Evolutionary conservation across 306 rosid species (phyloP).

Genomic region (Cucurbita pepo): DNA sequence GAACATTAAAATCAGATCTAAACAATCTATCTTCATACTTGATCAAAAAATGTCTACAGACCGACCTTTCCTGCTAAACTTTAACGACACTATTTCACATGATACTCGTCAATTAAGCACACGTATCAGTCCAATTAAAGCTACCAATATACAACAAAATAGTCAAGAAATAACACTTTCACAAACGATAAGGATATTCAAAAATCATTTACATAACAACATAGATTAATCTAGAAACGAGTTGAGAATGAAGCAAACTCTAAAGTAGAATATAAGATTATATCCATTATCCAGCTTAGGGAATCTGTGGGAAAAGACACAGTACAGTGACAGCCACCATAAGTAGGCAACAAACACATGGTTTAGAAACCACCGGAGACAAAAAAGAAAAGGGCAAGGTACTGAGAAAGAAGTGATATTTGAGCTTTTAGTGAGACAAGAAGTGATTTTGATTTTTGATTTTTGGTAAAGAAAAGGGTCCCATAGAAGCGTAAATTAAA

Average conservation of each 20-base stretch:
- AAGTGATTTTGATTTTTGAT: neutral
- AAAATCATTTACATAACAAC: neutral
- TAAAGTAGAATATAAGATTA: too few relatives aligned
- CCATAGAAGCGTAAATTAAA: neutral
- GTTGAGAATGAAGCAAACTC: neutral
- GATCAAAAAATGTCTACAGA: neutral
- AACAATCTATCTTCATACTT: neutral
- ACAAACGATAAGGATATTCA: neutral
- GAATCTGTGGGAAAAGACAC: neutral
- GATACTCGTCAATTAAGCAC: neutral
- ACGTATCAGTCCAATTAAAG: neutral
- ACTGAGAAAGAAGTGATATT: neutral
- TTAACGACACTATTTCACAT: neutral
- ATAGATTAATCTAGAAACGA: neutral
- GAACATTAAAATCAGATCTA: too few relatives aligned
- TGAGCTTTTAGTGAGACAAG: too few relatives aligned
- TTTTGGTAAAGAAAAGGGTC: neutral
- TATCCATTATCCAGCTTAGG: too few relatives aligned
- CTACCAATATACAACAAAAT: neutral
- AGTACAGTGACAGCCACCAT: neutral
- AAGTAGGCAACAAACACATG: neutral
- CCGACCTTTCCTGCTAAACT: neutral
- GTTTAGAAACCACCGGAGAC: neutral
- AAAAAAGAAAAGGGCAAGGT: neutral
- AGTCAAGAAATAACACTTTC: neutral